Base-by-base conservation (phyloP, 805 yeast genomes). In the Cyberlindnera amylophila region DNA sequence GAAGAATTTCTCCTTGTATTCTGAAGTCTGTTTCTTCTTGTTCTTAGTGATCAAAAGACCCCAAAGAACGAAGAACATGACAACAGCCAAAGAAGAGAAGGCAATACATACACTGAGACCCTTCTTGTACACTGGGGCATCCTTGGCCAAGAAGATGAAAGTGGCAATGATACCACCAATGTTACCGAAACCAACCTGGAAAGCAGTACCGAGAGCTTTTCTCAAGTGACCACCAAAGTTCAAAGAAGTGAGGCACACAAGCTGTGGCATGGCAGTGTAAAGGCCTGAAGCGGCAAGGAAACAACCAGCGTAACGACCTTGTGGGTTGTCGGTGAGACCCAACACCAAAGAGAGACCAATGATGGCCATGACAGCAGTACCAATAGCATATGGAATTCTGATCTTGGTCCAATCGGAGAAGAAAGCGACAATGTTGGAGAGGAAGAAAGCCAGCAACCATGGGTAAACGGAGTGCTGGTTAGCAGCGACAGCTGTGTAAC, bases 381-480 rank as follows among this genome's bases (percentile, higher is more conserved):
- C 61, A 16, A 64, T 53, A 18, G 66, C 65, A 41, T 64, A 66
- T 12, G 69, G 69, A 17, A 73, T 58, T 64, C 88, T 70, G 36
- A 58, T 55, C 46, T 73, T 67, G 17, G 65, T 40, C 36, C 56
- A 62, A 59, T 87, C 96, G 0, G 93, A 82, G 43, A 71, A 48
- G 45, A 70, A 65, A 0, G 95, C 91, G n/a, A 74, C 49, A 4
- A 76, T 53, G 64, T 82, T 79, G 34, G 82, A 75, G 27, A 75
- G 66, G 6, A 82, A 88, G 56, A 87, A 83, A 0, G 95, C 86
- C 23, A 73, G 66, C 32, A 86, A 69, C 90, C 95, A 88, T 16
- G 96, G 95, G 51, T 87, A 89, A 37, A 88, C 86, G 0, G 95
- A 83, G 64, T 81, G 82, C 42, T 82, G 75, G 62, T 88, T 88